phyloP scores from a whole-genome alignment of 2,329 filamentous ascomycete species.

The Rhynchosporium agropyri region DNA sequence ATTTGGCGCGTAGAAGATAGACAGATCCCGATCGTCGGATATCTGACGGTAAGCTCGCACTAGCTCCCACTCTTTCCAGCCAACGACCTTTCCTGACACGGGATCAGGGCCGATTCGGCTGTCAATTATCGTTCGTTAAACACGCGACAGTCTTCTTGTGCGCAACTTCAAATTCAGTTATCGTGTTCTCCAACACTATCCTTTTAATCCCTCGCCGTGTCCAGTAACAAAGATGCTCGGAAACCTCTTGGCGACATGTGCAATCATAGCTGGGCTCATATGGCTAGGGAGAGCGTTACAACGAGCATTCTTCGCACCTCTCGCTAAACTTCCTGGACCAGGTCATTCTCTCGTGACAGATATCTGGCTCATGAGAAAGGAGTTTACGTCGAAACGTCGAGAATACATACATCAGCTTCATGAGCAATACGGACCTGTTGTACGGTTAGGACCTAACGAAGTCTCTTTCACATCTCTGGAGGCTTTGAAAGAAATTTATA shows the following conservation, averaged over 20 bases:
- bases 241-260: constrained; percentile 13
- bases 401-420: constrained; percentile 60
- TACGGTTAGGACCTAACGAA: constrained; percentile 61
- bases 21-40: not conserved
- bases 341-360: constrained; percentile 30
- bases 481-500: constrained; percentile 65
- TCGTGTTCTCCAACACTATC: not conserved
- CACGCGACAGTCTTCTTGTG: not conserved
- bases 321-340: constrained; percentile 37
- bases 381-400: constrained; percentile 56
- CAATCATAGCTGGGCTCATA: constrained; percentile 2
- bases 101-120: not conserved
- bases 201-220: not conserved
- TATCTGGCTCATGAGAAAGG: constrained; percentile 44
- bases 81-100: not conserved
- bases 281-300: constrained; percentile 14
- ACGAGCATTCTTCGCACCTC: constrained; percentile 27
- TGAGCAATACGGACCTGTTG: constrained; percentile 56
- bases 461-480: constrained; percentile 59
- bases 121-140: not conserved
- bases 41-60: constrained; percentile 1
- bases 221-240: constrained; percentile 14
- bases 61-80: constrained; percentile 8
- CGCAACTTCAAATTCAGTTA: not conserved
- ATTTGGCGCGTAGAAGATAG: not conserved